These are phyloP conservation scores for Chlamydomonas sphaeroides DNA, from an alignment of 139 green algal genomes.

Conservation along the genomic window DNA sequence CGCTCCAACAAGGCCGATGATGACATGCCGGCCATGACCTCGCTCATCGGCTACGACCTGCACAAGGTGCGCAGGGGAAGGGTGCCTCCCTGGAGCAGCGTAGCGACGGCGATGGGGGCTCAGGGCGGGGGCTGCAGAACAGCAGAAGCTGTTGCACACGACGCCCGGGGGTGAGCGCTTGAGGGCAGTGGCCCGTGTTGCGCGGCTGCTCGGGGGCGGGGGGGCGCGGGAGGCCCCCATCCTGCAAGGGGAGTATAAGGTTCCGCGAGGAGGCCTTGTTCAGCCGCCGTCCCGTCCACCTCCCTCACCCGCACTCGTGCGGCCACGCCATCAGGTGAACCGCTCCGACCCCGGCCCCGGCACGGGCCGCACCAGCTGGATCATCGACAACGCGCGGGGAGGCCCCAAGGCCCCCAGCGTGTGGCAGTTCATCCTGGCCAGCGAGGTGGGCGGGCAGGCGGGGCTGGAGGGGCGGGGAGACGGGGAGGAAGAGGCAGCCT, in stretches of 20 bases:
- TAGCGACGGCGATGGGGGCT: background rate
- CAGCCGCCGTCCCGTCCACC: background rate
- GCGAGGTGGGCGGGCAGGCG: no score
- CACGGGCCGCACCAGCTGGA: conserved; percentile 6
- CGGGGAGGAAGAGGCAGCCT: no score
- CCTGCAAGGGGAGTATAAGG: no score
- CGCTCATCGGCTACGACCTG: background rate
- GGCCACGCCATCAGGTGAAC: background rate
- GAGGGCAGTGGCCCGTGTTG: no score
- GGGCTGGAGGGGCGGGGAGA: no score
- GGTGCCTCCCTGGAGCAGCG: no score
- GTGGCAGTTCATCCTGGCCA: conserved; percentile 31
- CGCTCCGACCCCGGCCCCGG: background rate
- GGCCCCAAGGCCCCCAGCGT: conserved; percentile 12
- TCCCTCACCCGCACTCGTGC: no score
- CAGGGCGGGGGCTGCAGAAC: background rate
- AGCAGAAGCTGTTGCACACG: no score
- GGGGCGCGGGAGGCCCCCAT: no score
- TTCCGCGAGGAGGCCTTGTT: no score
- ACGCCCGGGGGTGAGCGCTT: no score
- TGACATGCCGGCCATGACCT: conserved; percentile 24
- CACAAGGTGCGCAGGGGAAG: conserved; percentile 6
- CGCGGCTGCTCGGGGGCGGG: no score
- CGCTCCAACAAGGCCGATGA: conserved; percentile 24
- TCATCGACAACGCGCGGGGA: conserved; percentile 27